Conservation (phyloP, 352 stramenopile species). For the Peronospora belbahrii region DNA sequence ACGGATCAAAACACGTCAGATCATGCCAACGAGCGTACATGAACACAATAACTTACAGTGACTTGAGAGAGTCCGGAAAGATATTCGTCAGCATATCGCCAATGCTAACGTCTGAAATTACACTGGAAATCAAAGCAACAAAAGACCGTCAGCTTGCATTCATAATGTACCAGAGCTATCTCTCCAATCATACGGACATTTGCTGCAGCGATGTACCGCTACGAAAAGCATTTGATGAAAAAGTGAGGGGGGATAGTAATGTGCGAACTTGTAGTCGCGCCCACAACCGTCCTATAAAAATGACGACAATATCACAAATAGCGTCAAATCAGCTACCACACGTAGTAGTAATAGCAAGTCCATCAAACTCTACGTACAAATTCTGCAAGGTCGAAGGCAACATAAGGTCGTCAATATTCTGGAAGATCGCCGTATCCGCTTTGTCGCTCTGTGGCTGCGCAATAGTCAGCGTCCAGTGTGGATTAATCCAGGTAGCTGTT, state of each 20-base stretch:
- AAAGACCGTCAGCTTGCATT: constrained; percentile 2
- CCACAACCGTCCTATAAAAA: constrained; percentile 44
- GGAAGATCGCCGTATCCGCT: constrained; percentile 50
- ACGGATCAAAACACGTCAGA: constrained; percentile 1
- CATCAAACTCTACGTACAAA: constrained; percentile 30
- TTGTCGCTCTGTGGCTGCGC: constrained; percentile 61
- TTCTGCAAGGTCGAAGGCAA: constrained; percentile 49
- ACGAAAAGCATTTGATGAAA: constrained; percentile 41
- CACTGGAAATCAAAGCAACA: constrained; percentile 14
- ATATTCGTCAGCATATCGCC: constrained; percentile 57
- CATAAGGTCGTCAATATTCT: constrained; percentile 39
- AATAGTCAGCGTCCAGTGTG: constrained; percentile 49
- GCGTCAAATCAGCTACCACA: constrained; percentile 4
- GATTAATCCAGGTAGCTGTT: constrained; percentile 12
- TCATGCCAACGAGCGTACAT: background rate
- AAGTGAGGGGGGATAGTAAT: constrained; percentile 50
- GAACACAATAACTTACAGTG: constrained; percentile 33
- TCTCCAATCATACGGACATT: constrained; percentile 26
- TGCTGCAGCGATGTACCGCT: constrained; percentile 36
- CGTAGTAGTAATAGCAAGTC: background rate
- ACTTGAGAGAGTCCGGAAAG: constrained; percentile 48
- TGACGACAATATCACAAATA: constrained; percentile 3
- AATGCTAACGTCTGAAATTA: constrained; percentile 53
- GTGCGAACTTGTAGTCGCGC: constrained; percentile 40
- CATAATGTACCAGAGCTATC: background rate